Base-by-base conservation (phyloP, 176 grass and related monocot genomes). In the Oryza officinalis region DNA sequence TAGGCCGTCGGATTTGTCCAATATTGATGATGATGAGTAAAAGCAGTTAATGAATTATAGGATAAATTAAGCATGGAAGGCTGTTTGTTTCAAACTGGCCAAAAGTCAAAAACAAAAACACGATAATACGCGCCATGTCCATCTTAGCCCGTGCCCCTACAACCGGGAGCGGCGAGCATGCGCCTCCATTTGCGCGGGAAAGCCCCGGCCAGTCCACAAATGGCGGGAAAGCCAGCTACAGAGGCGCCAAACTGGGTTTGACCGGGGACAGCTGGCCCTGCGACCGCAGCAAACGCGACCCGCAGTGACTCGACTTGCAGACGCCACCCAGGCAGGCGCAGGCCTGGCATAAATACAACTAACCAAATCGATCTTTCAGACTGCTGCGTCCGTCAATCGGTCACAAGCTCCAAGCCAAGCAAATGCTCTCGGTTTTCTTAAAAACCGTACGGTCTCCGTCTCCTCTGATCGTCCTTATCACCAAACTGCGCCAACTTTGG, bases 151-250 rank as follows among this genome's bases (percentile, higher is more conserved):
- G 11, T 57, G 28, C 86, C 8, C n/a, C 8, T 10, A 20, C 32
- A 28, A 25, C 78, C 14, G 50, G 31, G 43, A 37, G 57, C 33
- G 52, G 7, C 10, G 23, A 66, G 61, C 28, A 40, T 6, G 59
- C 4, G 43, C 72, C 83, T 35, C 14, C 67, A 20, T 86, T 90
- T 33, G 78, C 78, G 83, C 88, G 83, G 88, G 88, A 86, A 89
- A 78, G 72, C 57, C 32, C 78, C 17, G 1, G 0, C 1, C 27
- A 6, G 18, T 4, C 17, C 83, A 44, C 66, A 44, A 60, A 86
- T 60, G 88, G 83, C 83, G 88, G 73, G 88, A 90, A 90, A 82
- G 67, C 33, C 14, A 82, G 60, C 20, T 46, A 5, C 74, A 66
- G 33, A 52, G 40, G 66, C 76, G 44, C 74, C 32, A 85, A 57